Conservation (phyloP, 1,284 basidiomycete species). For the Melampsora abietis-canadensis region DNA sequence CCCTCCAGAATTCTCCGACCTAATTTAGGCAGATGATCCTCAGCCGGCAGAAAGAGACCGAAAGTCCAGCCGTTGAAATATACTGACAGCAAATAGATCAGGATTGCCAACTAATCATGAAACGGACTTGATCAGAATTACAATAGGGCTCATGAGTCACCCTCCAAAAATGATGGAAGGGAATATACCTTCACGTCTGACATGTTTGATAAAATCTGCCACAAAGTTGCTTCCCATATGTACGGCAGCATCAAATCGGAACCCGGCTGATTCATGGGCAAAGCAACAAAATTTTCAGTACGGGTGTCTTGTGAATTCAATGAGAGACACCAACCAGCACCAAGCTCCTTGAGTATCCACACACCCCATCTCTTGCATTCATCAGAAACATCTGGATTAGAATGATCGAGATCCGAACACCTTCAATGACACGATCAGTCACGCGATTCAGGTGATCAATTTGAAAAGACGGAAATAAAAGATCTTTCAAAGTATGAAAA, state of each 20-base stretch:
- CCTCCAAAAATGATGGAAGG: no score
- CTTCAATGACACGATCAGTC: not conserved
- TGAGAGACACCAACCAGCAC: not conserved
- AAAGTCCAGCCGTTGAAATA: not conserved
- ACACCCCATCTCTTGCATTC: constrained; percentile 12
- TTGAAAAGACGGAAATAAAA: no score
- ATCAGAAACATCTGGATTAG: constrained; percentile 5
- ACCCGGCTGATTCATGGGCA: constrained; percentile 58
- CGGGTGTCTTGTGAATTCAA: not conserved
- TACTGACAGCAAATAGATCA: constrained; percentile 5
- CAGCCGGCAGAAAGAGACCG: no score
- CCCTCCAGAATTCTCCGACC: constrained; percentile 57
- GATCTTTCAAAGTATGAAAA: not conserved
- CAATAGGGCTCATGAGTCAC: no score
- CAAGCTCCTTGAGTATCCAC: constrained; percentile 8
- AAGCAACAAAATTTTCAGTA: not conserved
- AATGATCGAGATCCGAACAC: constrained; percentile 7
- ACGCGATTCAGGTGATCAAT: not conserved
- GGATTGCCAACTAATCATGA: not conserved
- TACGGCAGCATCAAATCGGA: constrained; percentile 81
- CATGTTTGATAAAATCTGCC: constrained; percentile 59
- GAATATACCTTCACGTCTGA: constrained; percentile 55
- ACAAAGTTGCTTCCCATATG: constrained; percentile 58
- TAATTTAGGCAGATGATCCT: not conserved
- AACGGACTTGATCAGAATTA: not conserved